These are phyloP conservation scores for Trametes pubescens DNA, from an alignment of 1,284 basidiomycete species.

Conservation along the genomic window DNA sequence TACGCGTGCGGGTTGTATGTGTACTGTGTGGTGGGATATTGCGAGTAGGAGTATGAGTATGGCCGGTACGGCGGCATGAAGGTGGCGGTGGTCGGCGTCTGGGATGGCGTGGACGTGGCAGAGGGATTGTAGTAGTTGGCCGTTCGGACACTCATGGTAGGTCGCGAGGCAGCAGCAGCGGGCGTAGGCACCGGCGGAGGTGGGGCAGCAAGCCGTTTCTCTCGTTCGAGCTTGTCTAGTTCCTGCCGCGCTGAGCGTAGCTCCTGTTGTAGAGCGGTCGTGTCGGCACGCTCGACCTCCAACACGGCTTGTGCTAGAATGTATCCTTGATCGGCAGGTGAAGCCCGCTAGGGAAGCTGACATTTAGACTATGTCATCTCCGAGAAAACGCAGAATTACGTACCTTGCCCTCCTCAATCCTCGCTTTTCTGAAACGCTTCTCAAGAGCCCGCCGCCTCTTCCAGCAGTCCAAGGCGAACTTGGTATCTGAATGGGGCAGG, in stretches of 20 bases:
- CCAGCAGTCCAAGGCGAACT: conserved; percentile 71
- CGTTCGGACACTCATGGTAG: conserved; percentile 29
- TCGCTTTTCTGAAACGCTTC: conserved; percentile 62
- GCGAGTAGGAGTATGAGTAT: conserved; percentile 50
- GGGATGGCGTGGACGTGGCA: conserved; percentile 34
- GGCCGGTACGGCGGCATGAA: conserved; percentile 47
- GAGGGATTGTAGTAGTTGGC: conserved; percentile 33
- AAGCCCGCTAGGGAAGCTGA: conserved; percentile 54
- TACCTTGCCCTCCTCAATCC: conserved; percentile 65
- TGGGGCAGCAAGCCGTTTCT: conserved; percentile 55
- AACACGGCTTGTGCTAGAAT: conserved; percentile 66
- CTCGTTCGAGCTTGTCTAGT: conserved; percentile 70
- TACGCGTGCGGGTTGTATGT: conserved; percentile 39
- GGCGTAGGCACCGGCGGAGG: conserved; percentile 29
- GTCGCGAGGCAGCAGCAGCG: conserved; percentile 26
- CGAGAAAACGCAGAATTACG: conserved; percentile 34
- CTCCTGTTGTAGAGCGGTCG: conserved; percentile 60
- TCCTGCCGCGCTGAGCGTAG: conserved; percentile 68
- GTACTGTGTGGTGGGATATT: conserved; percentile 39
- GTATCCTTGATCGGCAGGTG: conserved; percentile 68
- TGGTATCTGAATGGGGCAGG: conserved; percentile 55
- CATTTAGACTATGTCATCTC: conserved; percentile 18
- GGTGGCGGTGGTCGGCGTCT: conserved; percentile 34
- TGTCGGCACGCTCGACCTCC: conserved; percentile 71
- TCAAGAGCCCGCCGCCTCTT: conserved; percentile 62